Base-by-base conservation (phyloP, 140 eudicot genomes). In the Flaveria floridana region DNA sequence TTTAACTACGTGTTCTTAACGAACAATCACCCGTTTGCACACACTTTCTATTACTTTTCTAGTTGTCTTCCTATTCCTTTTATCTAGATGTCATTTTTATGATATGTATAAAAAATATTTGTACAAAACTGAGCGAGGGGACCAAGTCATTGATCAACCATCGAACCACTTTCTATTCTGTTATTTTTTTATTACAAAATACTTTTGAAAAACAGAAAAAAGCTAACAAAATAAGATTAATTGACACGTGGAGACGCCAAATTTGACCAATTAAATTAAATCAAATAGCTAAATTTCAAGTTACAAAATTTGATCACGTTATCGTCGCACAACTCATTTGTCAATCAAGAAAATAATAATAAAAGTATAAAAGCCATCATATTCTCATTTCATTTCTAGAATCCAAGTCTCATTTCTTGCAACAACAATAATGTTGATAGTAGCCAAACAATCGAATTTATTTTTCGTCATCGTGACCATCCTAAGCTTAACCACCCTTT, bases 391-490 rank as follows among this genome's bases (percentile, higher is more conserved):
- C 66, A 55, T 4, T 57, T 3, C 68, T 56, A 19, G 19, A 56
- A 34, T 71, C 65, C 66, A 52, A n/a, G 16, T 14, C 34, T 50
- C 18, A 71, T n/a, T 61, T 61, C 28, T 6, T 7, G 26, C 42
- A 41, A 47, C 19, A 72, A 63, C 34, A 28, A 28, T 16, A 73
- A 63, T 63, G 71, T 51, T 20, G 18, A 79, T 66, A 11, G 13
- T 7, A 44, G 7, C 55, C 52, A 25, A 10, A 44, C 57, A 19
- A 6, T 6, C 37, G 0, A 8, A 15, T 9, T 15, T n/a, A 19
- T 8, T 56, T 73, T 44, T 55, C 2, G 1, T 67, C 2, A 1
- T 67, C 0, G 21, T 66, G 26, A 57, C 13, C 4, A 13, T 79
- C 16, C 6, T 73, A 47, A 73, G 74, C 15, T 56, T 20, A 2